phyloP scores from a whole-genome alignment of 495 filamentous ascomycete species.

The Penicillium turbatum region DNA sequence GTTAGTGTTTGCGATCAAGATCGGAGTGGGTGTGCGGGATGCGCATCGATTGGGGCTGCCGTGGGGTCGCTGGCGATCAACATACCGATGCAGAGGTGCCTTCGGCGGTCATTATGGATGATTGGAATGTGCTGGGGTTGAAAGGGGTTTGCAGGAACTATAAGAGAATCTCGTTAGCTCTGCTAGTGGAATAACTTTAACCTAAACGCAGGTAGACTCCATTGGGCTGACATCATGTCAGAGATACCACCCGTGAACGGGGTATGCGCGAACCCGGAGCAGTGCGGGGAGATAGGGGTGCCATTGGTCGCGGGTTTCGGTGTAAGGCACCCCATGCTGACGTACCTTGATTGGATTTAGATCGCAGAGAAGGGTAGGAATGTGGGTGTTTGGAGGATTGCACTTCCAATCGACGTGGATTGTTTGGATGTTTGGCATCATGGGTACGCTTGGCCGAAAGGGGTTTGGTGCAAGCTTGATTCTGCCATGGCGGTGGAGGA shows the following conservation, averaged over 20 bases:
- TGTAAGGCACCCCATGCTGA: too few species aligned
- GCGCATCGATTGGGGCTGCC: background rate
- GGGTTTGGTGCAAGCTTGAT: background rate
- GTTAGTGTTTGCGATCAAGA: conserved; percentile 10
- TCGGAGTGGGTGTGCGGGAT: background rate
- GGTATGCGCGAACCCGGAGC: conserved; percentile 1
- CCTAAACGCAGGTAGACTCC: background rate
- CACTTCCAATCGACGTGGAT: background rate
- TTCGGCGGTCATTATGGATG: conserved; percentile 37
- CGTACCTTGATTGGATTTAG: background rate
- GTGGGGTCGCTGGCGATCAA: conserved; percentile 5
- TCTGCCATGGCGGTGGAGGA: conserved; percentile 6
- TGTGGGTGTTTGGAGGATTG: background rate
- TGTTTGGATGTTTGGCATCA: conserved; percentile 11
- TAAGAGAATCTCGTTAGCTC: background rate
- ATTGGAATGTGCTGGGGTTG: background rate
- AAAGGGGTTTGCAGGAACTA: background rate
- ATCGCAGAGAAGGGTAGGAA: background rate
- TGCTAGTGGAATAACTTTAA: too few species aligned
- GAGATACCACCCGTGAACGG: background rate
- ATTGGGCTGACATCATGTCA: conserved; percentile 9
- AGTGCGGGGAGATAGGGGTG: conserved; percentile 4
- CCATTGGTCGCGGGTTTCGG: background rate
- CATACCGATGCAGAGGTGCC: conserved; percentile 32
- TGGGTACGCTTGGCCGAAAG: conserved; percentile 1